These are phyloP conservation scores for Ogataea degrootiae DNA, from an alignment of 805 yeast genomes.

Conservation along the genomic window DNA sequence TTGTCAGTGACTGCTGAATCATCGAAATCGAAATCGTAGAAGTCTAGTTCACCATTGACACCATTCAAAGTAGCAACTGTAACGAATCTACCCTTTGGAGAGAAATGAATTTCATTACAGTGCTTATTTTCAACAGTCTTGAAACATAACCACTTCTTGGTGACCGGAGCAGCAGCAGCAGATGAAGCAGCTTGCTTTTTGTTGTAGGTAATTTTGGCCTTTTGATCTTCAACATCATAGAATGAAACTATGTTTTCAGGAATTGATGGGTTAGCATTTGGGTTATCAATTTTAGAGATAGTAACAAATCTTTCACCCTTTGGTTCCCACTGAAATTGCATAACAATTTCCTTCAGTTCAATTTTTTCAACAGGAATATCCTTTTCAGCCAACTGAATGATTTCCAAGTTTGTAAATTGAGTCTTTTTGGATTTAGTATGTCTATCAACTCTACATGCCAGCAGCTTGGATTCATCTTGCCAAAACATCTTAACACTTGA, in stretches of 20 bases:
- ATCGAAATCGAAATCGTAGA: conserved; percentile 80
- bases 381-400: conserved; percentile 81
- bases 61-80: conserved; percentile 41
- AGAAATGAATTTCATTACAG: conserved; percentile 74
- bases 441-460: conserved; percentile 95
- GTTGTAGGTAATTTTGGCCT: conserved; percentile 27
- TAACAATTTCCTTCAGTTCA: conserved; percentile 85
- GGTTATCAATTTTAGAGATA: conserved; percentile 56
- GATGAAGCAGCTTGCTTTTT: conserved; percentile 7
- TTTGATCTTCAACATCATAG: conserved; percentile 72
- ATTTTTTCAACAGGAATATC: conserved; percentile 93
- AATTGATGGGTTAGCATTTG: conserved; percentile 55
- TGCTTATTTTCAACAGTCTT: conserved; percentile 56
- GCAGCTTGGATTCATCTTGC: conserved; percentile 80
- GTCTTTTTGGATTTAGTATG: conserved; percentile 95
- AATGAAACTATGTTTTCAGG: conserved; percentile 63
- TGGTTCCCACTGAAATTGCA: conserved; percentile 96
- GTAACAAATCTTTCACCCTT: conserved; percentile 80
- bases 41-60: conserved; percentile 61
- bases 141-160: conserved; percentile 42
- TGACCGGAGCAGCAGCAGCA: conserved; percentile 2
- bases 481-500: conserved; percentile 86
- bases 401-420: conserved; percentile 83
- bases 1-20: conserved; percentile 41
- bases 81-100: conserved; percentile 90